These are phyloP conservation scores for Ceratocystis ficicola DNA, from an alignment of 2,329 filamentous ascomycete species.

Conservation along the genomic window DNA sequence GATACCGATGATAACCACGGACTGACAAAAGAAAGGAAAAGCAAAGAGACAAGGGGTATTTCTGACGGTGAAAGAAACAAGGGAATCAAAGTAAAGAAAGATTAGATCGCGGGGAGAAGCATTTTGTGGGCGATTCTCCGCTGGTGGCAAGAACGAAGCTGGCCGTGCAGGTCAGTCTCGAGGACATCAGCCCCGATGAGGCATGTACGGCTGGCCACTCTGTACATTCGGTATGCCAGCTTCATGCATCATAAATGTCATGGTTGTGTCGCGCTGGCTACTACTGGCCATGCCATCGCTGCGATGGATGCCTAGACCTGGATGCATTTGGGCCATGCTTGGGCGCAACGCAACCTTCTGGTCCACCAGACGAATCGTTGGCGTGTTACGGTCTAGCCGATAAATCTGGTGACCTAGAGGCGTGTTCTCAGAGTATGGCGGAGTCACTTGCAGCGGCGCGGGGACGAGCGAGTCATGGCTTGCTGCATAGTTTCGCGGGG, in stretches of 20 bases:
- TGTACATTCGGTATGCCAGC: constrained; percentile 35
- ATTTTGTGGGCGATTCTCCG: neutral
- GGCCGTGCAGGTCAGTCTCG: constrained; percentile 25
- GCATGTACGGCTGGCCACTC: constrained; percentile 35
- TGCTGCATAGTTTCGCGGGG: neutral
- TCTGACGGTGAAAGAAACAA: constrained; percentile 7
- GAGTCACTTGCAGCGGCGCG: constrained; percentile 26
- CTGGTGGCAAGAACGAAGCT: neutral
- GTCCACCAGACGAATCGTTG: constrained; percentile 20
- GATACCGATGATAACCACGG: neutral
- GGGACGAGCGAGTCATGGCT: constrained; percentile 19
- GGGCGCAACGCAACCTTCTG: constrained; percentile 24
- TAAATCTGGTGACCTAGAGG: constrained; percentile 24
- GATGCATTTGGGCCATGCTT: constrained; percentile 29
- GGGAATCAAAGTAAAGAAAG: constrained; percentile 6
- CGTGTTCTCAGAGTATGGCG: constrained; percentile 32
- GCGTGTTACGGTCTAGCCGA: neutral
- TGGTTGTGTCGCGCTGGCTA: constrained; percentile 35
- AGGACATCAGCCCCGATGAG: constrained; percentile 26
- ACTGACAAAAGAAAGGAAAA: constrained; percentile 4
- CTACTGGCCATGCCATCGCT: constrained; percentile 20
- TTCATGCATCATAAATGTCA: constrained; percentile 43
- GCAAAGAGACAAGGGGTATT: neutral
- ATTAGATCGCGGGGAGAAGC: constrained; percentile 15
- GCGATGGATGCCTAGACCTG: constrained; percentile 23